Evolutionary conservation across 2,329 filamentous ascomycete genomes (phyloP).

Genomic region (Blastomyces emzantsi): DNA sequence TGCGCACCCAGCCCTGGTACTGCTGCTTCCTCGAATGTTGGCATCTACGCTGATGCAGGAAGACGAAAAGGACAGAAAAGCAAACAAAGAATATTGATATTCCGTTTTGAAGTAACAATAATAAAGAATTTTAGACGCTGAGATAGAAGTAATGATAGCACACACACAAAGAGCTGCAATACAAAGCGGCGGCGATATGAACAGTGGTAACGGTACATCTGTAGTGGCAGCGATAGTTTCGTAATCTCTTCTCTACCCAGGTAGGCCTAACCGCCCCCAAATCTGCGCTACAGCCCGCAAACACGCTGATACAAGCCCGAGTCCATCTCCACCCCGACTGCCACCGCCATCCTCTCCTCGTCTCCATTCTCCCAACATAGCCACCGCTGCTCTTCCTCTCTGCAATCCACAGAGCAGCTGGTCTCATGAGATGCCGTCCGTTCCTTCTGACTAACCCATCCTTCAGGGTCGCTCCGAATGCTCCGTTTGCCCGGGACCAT

Average conservation of each 20-base stretch:
- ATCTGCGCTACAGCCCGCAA: not conserved
- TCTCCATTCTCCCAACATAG: not conserved
- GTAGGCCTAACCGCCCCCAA: not conserved
- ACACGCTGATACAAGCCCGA: not conserved
- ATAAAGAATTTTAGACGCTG: not conserved
- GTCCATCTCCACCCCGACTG: not conserved
- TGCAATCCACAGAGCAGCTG: not conserved
- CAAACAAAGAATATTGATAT: not conserved
- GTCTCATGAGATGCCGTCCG: not conserved
- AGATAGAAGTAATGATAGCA: not conserved
- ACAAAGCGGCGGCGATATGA: not conserved
- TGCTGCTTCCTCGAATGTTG: not conserved
- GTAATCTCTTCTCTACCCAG: not conserved
- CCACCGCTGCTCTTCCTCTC: not conserved
- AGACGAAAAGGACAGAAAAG: not conserved
- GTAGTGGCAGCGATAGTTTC: not conserved
- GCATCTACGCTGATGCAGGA: not conserved
- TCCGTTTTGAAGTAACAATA: not conserved
- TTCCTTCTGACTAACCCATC: constrained; percentile 1
- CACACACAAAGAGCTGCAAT: not conserved
- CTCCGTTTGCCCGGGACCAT: not conserved
- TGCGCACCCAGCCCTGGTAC: not conserved
- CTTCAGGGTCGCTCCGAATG: not conserved
- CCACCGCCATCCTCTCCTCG: not conserved
- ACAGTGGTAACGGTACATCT: not conserved